Conservation (phyloP, 176 grass and related monocot genomes). For the Pontederia crassipes region DNA sequence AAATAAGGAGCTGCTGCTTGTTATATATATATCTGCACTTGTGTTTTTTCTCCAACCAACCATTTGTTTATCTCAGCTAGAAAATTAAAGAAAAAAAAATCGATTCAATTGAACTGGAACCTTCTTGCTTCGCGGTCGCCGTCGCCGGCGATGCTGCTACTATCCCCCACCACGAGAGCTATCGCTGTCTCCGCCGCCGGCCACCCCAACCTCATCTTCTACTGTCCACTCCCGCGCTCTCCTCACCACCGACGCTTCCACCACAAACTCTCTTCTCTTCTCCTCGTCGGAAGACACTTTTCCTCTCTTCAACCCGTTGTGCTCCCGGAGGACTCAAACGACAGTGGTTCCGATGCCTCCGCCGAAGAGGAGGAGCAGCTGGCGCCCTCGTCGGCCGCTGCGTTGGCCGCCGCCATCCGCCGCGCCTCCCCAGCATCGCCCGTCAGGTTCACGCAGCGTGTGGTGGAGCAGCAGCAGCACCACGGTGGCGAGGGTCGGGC, state of each 20-base stretch:
- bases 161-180: no score
- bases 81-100: no score
- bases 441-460: constrained; percentile 38
- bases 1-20: no score
- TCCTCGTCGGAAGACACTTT: constrained; percentile 8
- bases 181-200: no score
- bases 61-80: no score
- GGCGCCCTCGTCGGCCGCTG: constrained; percentile 37
- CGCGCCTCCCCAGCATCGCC: constrained; percentile 41
- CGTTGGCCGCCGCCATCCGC: constrained; percentile 39
- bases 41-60: no score
- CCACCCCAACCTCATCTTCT: no score
- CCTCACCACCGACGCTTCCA: background rate
- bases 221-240: no score
- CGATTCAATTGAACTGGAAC: no score
- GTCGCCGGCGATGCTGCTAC: no score
- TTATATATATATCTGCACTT: no score
- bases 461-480: constrained; percentile 6
- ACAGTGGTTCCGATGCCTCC: background rate
- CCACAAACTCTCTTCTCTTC: background rate
- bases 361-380: constrained; percentile 23
- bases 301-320: constrained; percentile 18
- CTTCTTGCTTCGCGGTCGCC: no score
- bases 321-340: background rate
- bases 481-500: constrained; percentile 1